A percentile compares a stretch with the other conserved stretches of the same genome.
Evolutionary conservation across 2,329 filamentous ascomycete genomes (phyloP).

Genomic region (Lasiodiplodia gonubiensis): DNA sequence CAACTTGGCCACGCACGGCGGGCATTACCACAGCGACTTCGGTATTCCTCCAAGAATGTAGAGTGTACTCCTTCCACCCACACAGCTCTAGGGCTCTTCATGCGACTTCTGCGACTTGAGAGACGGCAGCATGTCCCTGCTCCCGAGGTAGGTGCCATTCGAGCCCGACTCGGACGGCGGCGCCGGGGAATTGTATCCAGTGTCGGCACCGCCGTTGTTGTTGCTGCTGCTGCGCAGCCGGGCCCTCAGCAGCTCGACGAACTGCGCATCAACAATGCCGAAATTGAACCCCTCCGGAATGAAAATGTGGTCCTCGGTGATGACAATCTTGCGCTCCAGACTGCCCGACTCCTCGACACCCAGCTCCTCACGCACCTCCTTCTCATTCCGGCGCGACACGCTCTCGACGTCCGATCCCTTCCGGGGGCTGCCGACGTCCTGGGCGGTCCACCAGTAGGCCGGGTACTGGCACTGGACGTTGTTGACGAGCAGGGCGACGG

Average conservation of each 20-base stretch:
- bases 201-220: background rate
- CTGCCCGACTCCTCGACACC: slow-evolving; percentile 31
- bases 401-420: slow-evolving; percentile 17
- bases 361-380: slow-evolving; percentile 31
- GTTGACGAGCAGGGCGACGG: slow-evolving; percentile 51
- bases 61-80: background rate
- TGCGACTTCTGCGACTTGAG: slow-evolving; percentile 10
- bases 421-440: slow-evolving; percentile 40
- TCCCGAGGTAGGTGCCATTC: background rate
- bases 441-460: slow-evolving; percentile 56
- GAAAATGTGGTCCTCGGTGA: slow-evolving; percentile 40
- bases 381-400: background rate
- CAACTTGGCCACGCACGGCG: background rate
- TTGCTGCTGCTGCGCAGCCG: slow-evolving; percentile 35
- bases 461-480: slow-evolving; percentile 56
- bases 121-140: slow-evolving; percentile 11
- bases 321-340: slow-evolving; percentile 35
- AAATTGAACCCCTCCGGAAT: slow-evolving; percentile 46
- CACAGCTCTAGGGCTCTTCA: background rate
- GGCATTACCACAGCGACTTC: background rate
- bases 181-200: background rate
- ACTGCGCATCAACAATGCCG: slow-evolving; percentile 42
- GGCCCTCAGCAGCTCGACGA: slow-evolving; percentile 45
- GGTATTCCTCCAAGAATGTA: background rate
- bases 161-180: slow-evolving; percentile 3